Evolutionary conservation across 345 rosid species (phyloP).

Genomic region (Hirschfeldia incana): DNA sequence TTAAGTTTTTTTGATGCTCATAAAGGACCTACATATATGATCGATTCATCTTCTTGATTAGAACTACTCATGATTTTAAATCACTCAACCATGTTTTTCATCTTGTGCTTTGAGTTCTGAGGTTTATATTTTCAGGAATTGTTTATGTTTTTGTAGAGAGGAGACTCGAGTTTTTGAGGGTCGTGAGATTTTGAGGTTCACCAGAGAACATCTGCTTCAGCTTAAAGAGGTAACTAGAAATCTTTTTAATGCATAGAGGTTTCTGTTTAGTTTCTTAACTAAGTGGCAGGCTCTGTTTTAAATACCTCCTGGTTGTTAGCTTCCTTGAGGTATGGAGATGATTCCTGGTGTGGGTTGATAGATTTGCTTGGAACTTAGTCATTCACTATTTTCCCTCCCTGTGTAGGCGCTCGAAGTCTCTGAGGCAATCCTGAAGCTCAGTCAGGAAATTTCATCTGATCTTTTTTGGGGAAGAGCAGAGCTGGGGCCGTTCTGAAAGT

Average conservation of each 20-base stretch:
- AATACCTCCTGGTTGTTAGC: not conserved
- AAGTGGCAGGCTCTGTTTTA: not conserved
- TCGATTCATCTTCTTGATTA: not conserved
- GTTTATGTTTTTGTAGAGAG: conserved; percentile 49
- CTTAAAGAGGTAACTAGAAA: conserved; percentile 53
- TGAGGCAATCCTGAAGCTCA: not conserved
- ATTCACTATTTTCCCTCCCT: not conserved
- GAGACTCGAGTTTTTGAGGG: conserved; percentile 62
- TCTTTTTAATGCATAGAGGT: not conserved
- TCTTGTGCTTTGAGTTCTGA: not conserved
- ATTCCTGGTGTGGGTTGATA: no score
- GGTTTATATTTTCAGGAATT: not conserved
- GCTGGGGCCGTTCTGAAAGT: not conserved
- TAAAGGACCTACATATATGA: conserved; percentile 48
- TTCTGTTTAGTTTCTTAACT: not conserved
- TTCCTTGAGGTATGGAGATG: not conserved
- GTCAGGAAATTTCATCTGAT: not conserved
- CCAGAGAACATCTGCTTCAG: conserved; percentile 71
- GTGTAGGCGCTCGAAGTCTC: not conserved
- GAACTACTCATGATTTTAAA: not conserved
- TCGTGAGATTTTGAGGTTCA: conserved; percentile 59
- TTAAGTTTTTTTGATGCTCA: conserved; percentile 47
- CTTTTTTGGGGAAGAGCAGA: not conserved
- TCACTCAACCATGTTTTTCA: conserved; percentile 1
- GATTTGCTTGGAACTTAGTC: not conserved